Evolutionary conservation across 2,329 filamentous ascomycete species (phyloP).

Genomic region (Dothideomycetidae sp.): DNA sequence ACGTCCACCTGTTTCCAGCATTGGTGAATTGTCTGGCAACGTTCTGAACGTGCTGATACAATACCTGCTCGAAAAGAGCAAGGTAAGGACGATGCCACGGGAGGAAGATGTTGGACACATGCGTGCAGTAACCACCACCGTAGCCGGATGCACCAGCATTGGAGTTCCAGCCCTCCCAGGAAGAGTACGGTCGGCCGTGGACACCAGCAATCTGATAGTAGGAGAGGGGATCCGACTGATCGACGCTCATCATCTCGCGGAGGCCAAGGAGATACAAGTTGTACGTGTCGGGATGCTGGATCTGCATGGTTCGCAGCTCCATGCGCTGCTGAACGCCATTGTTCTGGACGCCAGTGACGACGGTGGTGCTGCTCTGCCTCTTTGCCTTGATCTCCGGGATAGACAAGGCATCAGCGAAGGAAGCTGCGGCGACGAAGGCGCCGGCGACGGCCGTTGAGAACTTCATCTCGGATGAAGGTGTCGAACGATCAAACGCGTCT

Average conservation of each 20-base stretch:
- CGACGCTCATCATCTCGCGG: conserved; percentile 53
- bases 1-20: conserved; percentile 25
- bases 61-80: conserved; percentile 41
- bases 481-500: not conserved
- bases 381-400: not conserved
- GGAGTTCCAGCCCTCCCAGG: conserved; percentile 39
- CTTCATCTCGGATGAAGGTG: conserved; percentile 5
- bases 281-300: conserved; percentile 50
- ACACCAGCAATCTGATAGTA: conserved; percentile 73
- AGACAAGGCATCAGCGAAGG: conserved; percentile 1
- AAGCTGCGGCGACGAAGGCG: conserved; percentile 7
- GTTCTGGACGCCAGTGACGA: conserved; percentile 20
- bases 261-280: conserved; percentile 66
- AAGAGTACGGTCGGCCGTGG: conserved; percentile 56
- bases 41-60: conserved; percentile 27
- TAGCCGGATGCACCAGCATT: conserved; percentile 33
- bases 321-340: conserved; percentile 33
- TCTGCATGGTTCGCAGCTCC: conserved; percentile 53
- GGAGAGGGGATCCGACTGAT: conserved; percentile 51
- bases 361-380: conserved; percentile 11
- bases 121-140: conserved; percentile 59
- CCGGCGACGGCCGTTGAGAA: conserved; percentile 7
- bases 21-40: conserved; percentile 29
- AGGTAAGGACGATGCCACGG: conserved; percentile 78
- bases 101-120: conserved; percentile 61